Evolutionary conservation across 2,329 filamentous ascomycete genomes (phyloP), one percentile per base, ranked within the genome.

Genomic region (Sporothrix pseudoabietina): DNA sequence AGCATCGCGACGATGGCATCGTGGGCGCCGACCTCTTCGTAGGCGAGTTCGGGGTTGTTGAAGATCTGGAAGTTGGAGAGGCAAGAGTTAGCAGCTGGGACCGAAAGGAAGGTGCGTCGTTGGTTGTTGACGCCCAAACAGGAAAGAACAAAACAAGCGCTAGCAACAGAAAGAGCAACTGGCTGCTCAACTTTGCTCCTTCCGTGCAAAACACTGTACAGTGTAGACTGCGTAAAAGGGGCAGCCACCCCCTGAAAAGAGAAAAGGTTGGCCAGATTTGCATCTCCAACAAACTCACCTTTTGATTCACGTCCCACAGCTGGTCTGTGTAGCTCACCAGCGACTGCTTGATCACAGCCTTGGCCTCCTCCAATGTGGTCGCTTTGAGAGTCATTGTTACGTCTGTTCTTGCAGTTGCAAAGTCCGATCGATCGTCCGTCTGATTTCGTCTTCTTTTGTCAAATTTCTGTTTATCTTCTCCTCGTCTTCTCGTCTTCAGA

Each of bases 11-110:
- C 82, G 65, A 88, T 83, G 3, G 80, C 81, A 54, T 87, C 82
- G 75, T 87, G 85, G 3, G 87, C 86, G 12, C 80, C 81, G 76
- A 82, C 79, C 76, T 88, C 86, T 66, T 86, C 75, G 76, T 83
- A 88, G 1, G 80, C 83, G 0, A 85, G 78, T 76, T 88, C 87
- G 0, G 87, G 86, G 70, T 87, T 80, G 7, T 76, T 72, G 69
- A 83, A 81, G 10, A 83, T 78, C 72, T 77, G 32, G 39, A 14
- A 7, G 39, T 30, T 30, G 39, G 39, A 19, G 47, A 22, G 16
- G 14, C 19, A 14, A 41, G 22, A 32, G 16, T 16, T 7, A 32
- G 35, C 8, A 32, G 10, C n/a, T 35, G 8, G 26, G 26, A 66
- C 41, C 14, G 63, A 41, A 41, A 63, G 32, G 59, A 44, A 30